A percentile compares a stretch with the other conserved stretches of the same genome.
These are phyloP conservation scores for Saccharomyces hybrid DNA, from an alignment of 1,139 yeast species.

Conservation along the genomic window DNA sequence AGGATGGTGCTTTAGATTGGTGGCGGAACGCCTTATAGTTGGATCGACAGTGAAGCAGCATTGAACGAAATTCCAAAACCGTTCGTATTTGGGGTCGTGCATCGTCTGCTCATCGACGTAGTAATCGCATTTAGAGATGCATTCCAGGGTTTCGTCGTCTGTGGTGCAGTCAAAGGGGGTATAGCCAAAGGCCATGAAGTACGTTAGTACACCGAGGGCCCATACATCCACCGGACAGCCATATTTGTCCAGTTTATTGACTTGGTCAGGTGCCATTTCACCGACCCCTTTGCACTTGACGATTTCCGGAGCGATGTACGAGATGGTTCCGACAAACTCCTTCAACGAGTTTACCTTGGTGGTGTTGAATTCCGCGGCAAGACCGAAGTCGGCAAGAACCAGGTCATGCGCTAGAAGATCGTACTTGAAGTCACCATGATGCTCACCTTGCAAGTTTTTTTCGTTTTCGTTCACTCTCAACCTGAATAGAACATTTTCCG, in stretches of 20 bases:
- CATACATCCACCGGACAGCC: conserved; percentile 61
- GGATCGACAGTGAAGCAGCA: conserved; percentile 48
- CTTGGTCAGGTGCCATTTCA: conserved; percentile 12
- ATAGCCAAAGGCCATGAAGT: conserved; percentile 67
- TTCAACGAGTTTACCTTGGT: conserved; percentile 30
- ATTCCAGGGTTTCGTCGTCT: conserved; percentile 59
- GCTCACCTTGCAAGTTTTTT: conserved; percentile 2
- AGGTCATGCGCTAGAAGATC: conserved; percentile 39
- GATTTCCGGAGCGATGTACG: conserved; percentile 72
- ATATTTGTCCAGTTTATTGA: conserved; percentile 32
- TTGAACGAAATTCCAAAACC: conserved; percentile 54
- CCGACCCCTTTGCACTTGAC: conserved; percentile 40
- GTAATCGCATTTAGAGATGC: conserved; percentile 51
- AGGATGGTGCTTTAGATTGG: conserved; percentile 43
- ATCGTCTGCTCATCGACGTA: conserved; percentile 38
- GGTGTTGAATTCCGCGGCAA: conserved; percentile 24
- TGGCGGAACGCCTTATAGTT: conserved; percentile 41
- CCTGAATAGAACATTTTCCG: conserved; percentile 68
- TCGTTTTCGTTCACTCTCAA: conserved; percentile 17
- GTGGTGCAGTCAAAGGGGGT: conserved; percentile 76
- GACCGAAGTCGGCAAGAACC: conserved; percentile 68
- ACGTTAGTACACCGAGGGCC: conserved; percentile 71
- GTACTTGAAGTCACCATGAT: conserved; percentile 9
- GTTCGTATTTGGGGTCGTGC: conserved; percentile 32
- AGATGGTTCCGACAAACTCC: conserved; percentile 57